Evolutionary conservation across 306 rosid species (phyloP), one percentile per base, ranked within the genome.

Genomic region (Cyclanthera cordifolia): DNA sequence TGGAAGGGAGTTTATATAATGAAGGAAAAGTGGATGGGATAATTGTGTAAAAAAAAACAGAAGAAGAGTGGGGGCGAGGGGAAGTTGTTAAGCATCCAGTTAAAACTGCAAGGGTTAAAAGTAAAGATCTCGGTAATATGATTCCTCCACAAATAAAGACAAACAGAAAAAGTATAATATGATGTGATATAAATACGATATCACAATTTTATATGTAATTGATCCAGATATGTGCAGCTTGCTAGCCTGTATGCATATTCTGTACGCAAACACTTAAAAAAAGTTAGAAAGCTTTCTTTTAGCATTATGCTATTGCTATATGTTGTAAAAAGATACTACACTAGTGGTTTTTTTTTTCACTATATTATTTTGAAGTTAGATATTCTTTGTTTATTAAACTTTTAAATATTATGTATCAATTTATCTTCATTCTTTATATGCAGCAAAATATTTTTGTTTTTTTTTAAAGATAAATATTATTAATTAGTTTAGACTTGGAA

Each of bases 1-100:
- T 24, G 56, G 28, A 55, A 75, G 34, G 63, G 60, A 80, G 77
- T 58, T 70, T 84, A 75, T 77, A 81, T 83, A 86, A 74, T 2
- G 53, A 76, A 70, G 73, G 49, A 80, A 65, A 65, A 70, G 78
- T 67, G 61, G 70, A 8, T 20, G 75, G 52, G 48, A 50, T 75
- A 67, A 71, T 53, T 43, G 70, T 57, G 70, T 70, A 58, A 77
- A 74, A 75, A 59, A 56, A 48, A 54, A 70, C 69, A 58, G 76
- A 56, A 45, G 65, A 30, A 21, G 53, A 45, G 14, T 64, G 52
- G 45, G n/a, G 21, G 5, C 69, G 21, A 64, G 19, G 19, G 16
- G 48, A 64, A 64, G 24, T 43, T 64, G 34, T 41, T 21, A 19
- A 64, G 69, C 69, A 64, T 41, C 69, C 68, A 19, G 12, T 37